Conservation (phyloP, 768 basidiomycete species). For the Mycena floridula region DNA sequence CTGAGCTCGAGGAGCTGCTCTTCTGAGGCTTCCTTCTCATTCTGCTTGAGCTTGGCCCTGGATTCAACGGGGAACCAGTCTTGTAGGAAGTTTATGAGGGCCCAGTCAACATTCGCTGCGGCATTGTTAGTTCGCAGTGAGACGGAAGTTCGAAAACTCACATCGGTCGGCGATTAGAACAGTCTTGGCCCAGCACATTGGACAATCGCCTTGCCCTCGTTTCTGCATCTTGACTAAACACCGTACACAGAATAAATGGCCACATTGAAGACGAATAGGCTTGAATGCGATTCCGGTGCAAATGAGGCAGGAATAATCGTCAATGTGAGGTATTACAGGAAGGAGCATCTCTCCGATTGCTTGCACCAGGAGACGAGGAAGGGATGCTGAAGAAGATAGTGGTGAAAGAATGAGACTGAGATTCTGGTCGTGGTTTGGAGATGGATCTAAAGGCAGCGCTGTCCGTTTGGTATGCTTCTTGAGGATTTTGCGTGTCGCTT, state of each 20-base stretch:
- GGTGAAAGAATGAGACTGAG: conserved; percentile 24
- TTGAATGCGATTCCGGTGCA: conserved; percentile 91
- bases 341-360: conserved; percentile 78
- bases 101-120: conserved; percentile 74
- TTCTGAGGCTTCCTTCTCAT: conserved; percentile 64
- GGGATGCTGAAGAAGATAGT: conserved; percentile 20
- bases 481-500: conserved; percentile 88
- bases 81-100: conserved; percentile 78
- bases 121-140: not conserved
- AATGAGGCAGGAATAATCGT: conserved; percentile 84
- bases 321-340: conserved; percentile 72
- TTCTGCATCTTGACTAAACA: conserved; percentile 92
- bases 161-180: conserved; percentile 74
- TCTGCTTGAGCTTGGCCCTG: conserved; percentile 63
- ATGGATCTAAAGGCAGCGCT: conserved; percentile 39
- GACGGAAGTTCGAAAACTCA: conserved; percentile 30
- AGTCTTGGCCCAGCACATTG: conserved; percentile 75
- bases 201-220: conserved; percentile 67
- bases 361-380: conserved; percentile 68
- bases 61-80: conserved; percentile 91
- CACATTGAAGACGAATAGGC: conserved; percentile 76
- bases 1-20: conserved; percentile 70
- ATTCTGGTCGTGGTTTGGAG: conserved; percentile 15
- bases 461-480: conserved; percentile 94
- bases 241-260: conserved; percentile 74